These are phyloP conservation scores for Eucalyptus shirleyi DNA, from an alignment of 345 rosid species.

Conservation along the genomic window DNA sequence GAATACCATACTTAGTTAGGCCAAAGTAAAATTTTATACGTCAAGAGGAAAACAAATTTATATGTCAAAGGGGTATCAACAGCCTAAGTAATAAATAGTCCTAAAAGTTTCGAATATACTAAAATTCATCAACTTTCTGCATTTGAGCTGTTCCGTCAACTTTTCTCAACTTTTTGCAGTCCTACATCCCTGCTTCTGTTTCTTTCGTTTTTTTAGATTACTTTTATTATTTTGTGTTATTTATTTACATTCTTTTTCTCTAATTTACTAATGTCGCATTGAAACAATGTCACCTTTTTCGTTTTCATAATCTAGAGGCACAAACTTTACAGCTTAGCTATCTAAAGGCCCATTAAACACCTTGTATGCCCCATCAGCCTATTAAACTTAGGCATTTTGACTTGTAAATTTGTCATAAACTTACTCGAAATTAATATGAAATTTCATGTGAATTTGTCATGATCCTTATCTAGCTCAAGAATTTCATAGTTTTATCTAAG, in stretches of 20 bases:
- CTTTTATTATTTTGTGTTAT: not conserved
- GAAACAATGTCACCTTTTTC: not conserved
- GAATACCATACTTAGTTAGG: not conserved
- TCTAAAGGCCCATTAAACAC: not conserved
- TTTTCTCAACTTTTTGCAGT: not conserved
- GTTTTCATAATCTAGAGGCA: not conserved
- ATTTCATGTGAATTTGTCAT: too few species aligned
- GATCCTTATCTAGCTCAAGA: fast-evolving
- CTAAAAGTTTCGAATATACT: not conserved
- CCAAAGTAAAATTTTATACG: not conserved
- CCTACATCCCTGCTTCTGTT: not conserved
- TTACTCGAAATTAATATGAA: fast-evolving
- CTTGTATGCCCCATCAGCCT: not conserved
- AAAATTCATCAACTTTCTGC: not conserved
- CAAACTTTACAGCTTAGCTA: not conserved
- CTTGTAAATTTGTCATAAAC: fast-evolving
- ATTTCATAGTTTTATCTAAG: too few species aligned
- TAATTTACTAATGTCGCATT: not conserved
- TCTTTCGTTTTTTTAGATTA: not conserved
- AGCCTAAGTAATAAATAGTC: not conserved
- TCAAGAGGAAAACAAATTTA: not conserved
- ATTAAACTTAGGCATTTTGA: not conserved
- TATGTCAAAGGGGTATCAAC: not conserved
- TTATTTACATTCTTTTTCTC: not conserved
- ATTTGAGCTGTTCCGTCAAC: not conserved